Conservation (phyloP, 345 rosid genomes). For the Ceriops decandra region DNA sequence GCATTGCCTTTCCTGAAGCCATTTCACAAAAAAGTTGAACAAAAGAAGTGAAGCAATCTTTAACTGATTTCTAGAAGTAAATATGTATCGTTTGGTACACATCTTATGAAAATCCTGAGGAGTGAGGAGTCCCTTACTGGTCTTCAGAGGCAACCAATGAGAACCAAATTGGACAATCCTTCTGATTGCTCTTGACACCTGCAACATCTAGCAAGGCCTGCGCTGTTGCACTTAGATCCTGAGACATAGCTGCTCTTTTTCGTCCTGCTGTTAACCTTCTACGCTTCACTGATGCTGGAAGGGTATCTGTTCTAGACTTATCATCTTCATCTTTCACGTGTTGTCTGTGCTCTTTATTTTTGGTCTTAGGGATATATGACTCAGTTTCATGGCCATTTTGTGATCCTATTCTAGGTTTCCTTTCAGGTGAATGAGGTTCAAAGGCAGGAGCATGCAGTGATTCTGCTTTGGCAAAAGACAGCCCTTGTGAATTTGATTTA, state of each 20-base stretch:
- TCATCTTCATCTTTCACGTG: constrained; percentile 45
- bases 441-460: constrained; percentile 36
- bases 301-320: constrained; percentile 41
- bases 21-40: constrained; percentile 20
- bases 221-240: constrained; percentile 48
- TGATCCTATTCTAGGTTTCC: constrained; percentile 34
- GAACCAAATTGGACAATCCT: constrained; percentile 85
- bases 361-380: constrained; percentile 34
- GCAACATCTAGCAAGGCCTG: constrained; percentile 50
- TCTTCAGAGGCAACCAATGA: constrained; percentile 79
- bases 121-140: constrained; percentile 55
- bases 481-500: constrained; percentile 55
- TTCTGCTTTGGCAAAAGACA: constrained; percentile 32
- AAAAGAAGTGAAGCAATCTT: constrained; percentile 1
- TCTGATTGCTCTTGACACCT: constrained; percentile 44
- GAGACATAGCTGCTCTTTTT: constrained; percentile 47
- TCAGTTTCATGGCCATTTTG: constrained; percentile 26
- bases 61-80: background rate
- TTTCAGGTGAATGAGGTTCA: constrained; percentile 31
- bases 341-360: constrained; percentile 50
- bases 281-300: constrained; percentile 48
- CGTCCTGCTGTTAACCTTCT: constrained; percentile 61
- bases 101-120: background rate
- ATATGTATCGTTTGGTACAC: background rate
- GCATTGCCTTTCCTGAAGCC: constrained; percentile 70